These are phyloP conservation scores for Coemansia sp. DNA, from an alignment of 192 early-diverging fungal genomes.

Conservation along the genomic window DNA sequence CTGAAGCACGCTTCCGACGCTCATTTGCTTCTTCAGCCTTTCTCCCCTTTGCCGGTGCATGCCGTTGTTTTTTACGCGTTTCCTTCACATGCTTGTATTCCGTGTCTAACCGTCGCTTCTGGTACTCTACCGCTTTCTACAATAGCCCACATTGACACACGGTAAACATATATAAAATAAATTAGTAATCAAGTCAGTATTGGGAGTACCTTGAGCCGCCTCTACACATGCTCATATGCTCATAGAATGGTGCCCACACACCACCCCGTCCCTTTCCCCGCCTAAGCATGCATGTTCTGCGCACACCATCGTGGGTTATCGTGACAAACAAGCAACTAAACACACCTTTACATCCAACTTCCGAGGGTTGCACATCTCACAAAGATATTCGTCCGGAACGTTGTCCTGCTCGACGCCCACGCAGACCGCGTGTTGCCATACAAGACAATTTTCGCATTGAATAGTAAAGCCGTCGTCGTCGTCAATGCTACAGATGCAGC, in stretches of 20 bases:
- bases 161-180: neutral
- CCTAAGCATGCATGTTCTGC: neutral
- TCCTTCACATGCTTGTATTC: conserved; percentile 39
- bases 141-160: neutral
- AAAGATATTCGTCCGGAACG: conserved; percentile 84
- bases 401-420: conserved; percentile 67
- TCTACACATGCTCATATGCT: neutral
- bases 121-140: conserved; percentile 50
- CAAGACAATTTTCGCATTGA: conserved; percentile 89
- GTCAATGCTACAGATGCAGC: conserved; percentile 85
- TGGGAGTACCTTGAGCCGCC: neutral
- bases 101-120: conserved; percentile 44
- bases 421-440: conserved; percentile 96
- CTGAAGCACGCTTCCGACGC: conserved; percentile 31
- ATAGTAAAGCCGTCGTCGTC: conserved; percentile 98
- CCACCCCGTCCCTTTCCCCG: neutral
- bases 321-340: neutral
- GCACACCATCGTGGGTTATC: neutral
- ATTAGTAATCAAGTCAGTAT: neutral
- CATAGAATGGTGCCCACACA: neutral
- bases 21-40: conserved; percentile 27
- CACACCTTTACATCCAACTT: conserved; percentile 58
- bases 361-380: conserved; percentile 80
- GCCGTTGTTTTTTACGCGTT: conserved; percentile 32
- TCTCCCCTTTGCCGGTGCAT: conserved; percentile 30